These are phyloP conservation scores for Tinospora cordifolia DNA, from an alignment of 164 flowering plant genomes.

Conservation along the genomic window DNA sequence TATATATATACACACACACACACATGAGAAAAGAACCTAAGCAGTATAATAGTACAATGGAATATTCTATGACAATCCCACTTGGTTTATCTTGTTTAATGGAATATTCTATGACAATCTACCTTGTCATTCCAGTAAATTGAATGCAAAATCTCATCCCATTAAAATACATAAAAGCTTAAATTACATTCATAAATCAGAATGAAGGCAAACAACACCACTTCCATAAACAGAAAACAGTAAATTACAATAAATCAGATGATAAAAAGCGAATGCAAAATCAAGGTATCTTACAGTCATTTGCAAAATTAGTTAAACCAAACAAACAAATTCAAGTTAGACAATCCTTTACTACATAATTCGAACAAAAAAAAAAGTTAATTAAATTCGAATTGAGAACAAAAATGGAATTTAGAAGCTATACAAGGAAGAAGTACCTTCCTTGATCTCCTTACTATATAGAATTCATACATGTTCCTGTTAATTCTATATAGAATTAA, in stretches of 20 bases:
- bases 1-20: no score
- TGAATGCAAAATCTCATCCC: not conserved
- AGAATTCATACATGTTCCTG: no score
- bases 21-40: not conserved
- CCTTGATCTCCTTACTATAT: no score
- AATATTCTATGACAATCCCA: not conserved
- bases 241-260: no score
- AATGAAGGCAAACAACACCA: not conserved
- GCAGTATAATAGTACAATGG: not conserved
- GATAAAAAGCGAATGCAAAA: no score
- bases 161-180: not conserved
- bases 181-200: not conserved
- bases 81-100: not conserved
- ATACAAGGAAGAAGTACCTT: slow-evolving; percentile 35
- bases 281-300: not conserved
- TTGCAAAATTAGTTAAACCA: not conserved
- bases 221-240: no score
- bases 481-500: no score
- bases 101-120: no score
- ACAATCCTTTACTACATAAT: not conserved
- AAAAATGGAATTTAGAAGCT: not conserved
- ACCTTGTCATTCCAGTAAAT: no score
- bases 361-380: not conserved
- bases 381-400: not conserved
- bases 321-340: not conserved